A percentile compares a stretch with the other conserved stretches of the same genome.
Evolutionary conservation across 768 basidiomycete genomes (phyloP).

Genomic region (Inosperma sp.): DNA sequence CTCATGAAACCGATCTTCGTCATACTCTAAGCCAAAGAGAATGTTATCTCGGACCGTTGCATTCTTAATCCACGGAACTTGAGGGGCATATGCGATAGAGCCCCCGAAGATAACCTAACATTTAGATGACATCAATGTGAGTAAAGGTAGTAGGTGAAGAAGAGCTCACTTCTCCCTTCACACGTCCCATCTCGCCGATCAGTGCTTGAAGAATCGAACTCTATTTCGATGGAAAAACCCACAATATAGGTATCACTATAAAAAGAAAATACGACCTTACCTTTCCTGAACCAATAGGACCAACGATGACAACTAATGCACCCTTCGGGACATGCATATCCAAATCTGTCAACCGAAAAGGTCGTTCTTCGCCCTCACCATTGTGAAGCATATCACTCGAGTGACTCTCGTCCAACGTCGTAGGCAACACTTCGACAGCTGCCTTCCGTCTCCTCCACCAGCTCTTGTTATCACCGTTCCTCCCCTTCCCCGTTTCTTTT

Average conservation of each 20-base stretch:
- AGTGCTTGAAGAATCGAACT: conserved; percentile 53
- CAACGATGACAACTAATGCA: conserved; percentile 68
- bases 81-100: conserved; percentile 53
- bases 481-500: conserved; percentile 13
- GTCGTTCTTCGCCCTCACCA: conserved; percentile 34
- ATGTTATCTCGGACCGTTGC: conserved; percentile 73
- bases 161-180: conserved; percentile 37
- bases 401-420: conserved; percentile 8
- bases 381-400: conserved; percentile 8
- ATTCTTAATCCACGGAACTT: conserved; percentile 61
- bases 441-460: neutral
- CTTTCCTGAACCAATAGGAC: conserved; percentile 72
- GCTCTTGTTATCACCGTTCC: conserved; percentile 6
- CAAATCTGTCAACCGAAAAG: conserved; percentile 48
- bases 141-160: neutral
- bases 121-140: neutral
- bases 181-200: conserved; percentile 65
- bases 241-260: neutral
- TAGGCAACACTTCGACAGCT: neutral
- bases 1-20: conserved; percentile 52
- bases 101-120: conserved; percentile 51
- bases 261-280: conserved; percentile 22
- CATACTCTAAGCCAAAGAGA: conserved; percentile 61
- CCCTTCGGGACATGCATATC: conserved; percentile 47
- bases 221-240: conserved; percentile 26